A percentile compares a stretch with the other conserved stretches of the same genome.
Conservation (phyloP, 805 yeast species). For the Saccharomycopsis fermentans region DNA sequence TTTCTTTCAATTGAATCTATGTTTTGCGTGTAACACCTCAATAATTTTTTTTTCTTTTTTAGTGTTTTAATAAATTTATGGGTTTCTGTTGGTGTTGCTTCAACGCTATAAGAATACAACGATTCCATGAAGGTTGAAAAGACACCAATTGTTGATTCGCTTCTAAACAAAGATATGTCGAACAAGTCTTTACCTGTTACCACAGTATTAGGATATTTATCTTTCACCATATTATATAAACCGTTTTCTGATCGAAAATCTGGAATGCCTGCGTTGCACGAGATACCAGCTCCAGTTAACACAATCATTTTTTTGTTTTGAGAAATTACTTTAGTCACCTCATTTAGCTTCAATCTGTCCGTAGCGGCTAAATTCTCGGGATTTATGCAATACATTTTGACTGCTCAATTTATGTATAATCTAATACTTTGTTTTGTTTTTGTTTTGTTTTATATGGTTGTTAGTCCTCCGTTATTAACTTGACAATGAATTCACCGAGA, state of each 20-base stretch:
- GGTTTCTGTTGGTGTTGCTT: slow-evolving; percentile 74
- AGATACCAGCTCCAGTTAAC: slow-evolving; percentile 92
- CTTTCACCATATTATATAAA: slow-evolving; percentile 63
- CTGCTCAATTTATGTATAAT: not conserved
- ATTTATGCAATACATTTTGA: not conserved
- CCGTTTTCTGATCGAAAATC: slow-evolving; percentile 85
- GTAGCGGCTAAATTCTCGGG: not conserved
- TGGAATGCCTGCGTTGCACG: slow-evolving; percentile 95
- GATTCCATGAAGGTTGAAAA: slow-evolving; percentile 87
- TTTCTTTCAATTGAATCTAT: slow-evolving; percentile 78
- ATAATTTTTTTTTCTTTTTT: slow-evolving; percentile 51
- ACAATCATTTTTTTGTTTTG: slow-evolving; percentile 43
- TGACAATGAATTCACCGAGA: too few species aligned
- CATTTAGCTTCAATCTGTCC: slow-evolving; percentile 17
- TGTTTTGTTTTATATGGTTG: not conserved
- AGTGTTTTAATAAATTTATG: slow-evolving; percentile 62
- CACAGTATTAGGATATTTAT: slow-evolving; percentile 44
- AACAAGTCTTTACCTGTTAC: slow-evolving; percentile 85
- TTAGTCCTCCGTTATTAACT: too few species aligned
- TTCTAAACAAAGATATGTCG: slow-evolving; percentile 73
- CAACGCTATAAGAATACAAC: slow-evolving; percentile 49
- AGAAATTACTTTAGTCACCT: slow-evolving; percentile 23
- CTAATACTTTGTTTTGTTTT: not conserved
- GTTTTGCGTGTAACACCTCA: slow-evolving; percentile 89
- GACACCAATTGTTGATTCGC: slow-evolving; percentile 51